These are phyloP conservation scores for Pleurotus djamor DNA, from an alignment of 768 basidiomycete species.

Conservation along the genomic window DNA sequence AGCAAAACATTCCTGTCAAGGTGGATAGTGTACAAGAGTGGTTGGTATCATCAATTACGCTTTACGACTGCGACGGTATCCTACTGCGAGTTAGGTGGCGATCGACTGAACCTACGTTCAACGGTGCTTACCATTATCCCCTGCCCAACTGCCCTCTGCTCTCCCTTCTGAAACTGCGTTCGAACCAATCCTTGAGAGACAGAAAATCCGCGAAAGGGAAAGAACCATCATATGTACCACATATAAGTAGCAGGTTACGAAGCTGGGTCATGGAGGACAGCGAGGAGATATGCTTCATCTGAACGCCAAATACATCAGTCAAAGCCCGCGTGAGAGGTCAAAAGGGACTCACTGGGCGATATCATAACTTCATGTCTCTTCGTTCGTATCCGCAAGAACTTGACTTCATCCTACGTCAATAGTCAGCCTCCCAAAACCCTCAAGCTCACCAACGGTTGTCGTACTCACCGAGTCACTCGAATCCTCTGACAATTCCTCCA, in stretches of 20 bases:
- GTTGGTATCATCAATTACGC: too few species aligned
- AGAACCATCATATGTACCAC: background rate
- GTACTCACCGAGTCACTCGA: conserved; percentile 58
- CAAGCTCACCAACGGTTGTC: background rate
- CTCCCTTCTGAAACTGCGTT: too few species aligned
- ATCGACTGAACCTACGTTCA: too few species aligned
- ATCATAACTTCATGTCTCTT: conserved; percentile 93
- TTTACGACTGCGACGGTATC: too few species aligned
- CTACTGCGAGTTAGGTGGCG: too few species aligned
- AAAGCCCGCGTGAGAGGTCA: background rate
- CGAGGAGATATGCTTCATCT: conserved; percentile 82
- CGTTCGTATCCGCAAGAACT: conserved; percentile 89
- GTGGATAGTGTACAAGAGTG: too few species aligned
- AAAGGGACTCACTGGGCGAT: conserved; percentile 67
- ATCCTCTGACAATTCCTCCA: conserved; percentile 73
- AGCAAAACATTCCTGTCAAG: too few species aligned
- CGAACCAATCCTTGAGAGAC: too few species aligned
- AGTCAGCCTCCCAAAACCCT: background rate
- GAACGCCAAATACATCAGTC: background rate
- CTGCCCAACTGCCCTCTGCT: background rate
- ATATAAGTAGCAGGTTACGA: conserved; percentile 23
- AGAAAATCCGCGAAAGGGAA: too few species aligned
- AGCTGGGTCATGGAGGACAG: conserved; percentile 79
- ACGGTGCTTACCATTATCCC: background rate
- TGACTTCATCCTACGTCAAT: conserved; percentile 68